Conservation (phyloP, 148 eudicot species). For the Beta vulgaris region DNA sequence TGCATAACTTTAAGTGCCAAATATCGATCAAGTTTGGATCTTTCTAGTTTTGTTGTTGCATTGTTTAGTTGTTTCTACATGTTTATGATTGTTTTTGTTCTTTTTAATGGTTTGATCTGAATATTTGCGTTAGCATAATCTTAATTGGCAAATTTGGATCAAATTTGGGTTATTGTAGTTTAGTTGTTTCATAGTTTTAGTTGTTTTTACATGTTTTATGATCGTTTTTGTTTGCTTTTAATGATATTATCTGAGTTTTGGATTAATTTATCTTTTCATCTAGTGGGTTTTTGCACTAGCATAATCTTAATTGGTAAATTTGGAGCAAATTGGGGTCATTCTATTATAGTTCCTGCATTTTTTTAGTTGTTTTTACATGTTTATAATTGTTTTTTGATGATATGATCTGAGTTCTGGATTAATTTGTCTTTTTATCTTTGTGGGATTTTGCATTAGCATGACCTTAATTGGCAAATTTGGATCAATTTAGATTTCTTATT, state of each 20-base stretch:
- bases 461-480: not conserved
- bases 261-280: not conserved
- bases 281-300: not conserved
- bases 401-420: not conserved
- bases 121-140: not conserved
- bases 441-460: not conserved
- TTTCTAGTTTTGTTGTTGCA: conserved; percentile 1
- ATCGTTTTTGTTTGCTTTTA: not conserved
- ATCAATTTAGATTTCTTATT: not conserved
- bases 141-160: not conserved
- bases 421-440: not conserved
- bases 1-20: no score
- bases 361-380: no score
- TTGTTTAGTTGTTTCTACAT: no score
- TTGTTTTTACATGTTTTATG: no score
- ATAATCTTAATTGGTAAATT: not conserved
- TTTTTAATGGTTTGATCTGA: not conserved
- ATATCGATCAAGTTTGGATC: no score
- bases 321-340: conserved; percentile 8
- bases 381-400: not conserved
- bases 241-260: not conserved
- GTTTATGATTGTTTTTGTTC: not conserved
- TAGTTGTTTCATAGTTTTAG: no score
- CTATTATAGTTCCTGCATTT: no score
- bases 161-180: no score